A percentile compares a stretch with the other conserved stretches of the same genome.
Evolutionary conservation across 2,329 filamentous ascomycete species (phyloP).

Genomic region (Rhinocladiella mackenziei): DNA sequence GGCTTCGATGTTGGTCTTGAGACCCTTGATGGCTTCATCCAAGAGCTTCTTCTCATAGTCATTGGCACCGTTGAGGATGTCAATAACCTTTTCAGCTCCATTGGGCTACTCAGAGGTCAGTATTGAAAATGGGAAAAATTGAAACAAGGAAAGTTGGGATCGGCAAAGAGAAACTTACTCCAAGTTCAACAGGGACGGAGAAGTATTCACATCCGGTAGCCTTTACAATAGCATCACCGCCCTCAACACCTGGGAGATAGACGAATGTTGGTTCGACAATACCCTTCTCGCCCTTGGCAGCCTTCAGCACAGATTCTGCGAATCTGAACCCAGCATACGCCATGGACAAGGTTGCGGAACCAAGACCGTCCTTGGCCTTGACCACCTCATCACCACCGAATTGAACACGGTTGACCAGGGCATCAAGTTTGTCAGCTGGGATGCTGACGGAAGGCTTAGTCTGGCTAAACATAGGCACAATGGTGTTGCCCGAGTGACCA

Average conservation of each 20-base stretch:
- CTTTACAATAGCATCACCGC: slow-evolving; percentile 81
- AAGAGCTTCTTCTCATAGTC: slow-evolving; percentile 88
- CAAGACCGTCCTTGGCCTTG: slow-evolving; percentile 87
- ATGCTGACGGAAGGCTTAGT: slow-evolving; percentile 74
- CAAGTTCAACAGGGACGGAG: slow-evolving; percentile 91
- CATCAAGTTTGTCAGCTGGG: slow-evolving; percentile 83
- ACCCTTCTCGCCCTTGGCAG: slow-evolving; percentile 80
- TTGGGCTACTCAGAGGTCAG: slow-evolving; percentile 56
- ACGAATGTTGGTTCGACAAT: slow-evolving; percentile 93
- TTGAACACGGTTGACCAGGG: slow-evolving; percentile 87
- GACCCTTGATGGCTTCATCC: slow-evolving; percentile 67
- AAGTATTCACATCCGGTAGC: slow-evolving; percentile 86
- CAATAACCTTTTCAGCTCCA: slow-evolving; percentile 79
- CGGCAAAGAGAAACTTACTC: slow-evolving; percentile 58
- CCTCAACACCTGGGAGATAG: slow-evolving; percentile 85
- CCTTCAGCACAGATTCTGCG: slow-evolving; percentile 89
- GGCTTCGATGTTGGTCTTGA: slow-evolving; percentile 92
- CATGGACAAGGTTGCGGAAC: slow-evolving; percentile 90
- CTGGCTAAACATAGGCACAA: slow-evolving; percentile 95
- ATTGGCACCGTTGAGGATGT: slow-evolving; percentile 72
- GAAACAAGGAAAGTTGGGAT: slow-evolving; percentile 2
- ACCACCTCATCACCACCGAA: slow-evolving; percentile 98
- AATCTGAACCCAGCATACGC: slow-evolving; percentile 96
- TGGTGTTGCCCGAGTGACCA: slow-evolving; percentile 96
- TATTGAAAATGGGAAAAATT: slow-evolving; percentile 9